Evolutionary conservation across 2,329 filamentous ascomycete species (phyloP), one percentile per base, ranked within the genome.

Genomic region (Curvularia eragrostidis): DNA sequence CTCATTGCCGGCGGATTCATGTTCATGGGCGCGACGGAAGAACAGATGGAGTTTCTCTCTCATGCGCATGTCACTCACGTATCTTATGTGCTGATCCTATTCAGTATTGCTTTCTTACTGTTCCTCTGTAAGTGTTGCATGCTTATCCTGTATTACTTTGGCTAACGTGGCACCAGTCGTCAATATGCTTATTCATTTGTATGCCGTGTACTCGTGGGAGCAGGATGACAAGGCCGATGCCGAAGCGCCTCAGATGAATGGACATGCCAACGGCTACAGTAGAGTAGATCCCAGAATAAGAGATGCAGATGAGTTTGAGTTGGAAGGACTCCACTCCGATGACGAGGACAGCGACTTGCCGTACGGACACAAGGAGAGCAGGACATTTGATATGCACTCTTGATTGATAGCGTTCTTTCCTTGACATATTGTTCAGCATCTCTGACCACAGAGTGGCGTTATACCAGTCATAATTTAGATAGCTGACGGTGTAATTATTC

Each of bases 21-120:
- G 39, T 99, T 99, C 80, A 96, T 98, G 93, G 91, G 92, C 30
- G 94, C 95, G 15, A 98, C 93, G 0, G 95, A 98, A 75, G 93
- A 99, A 79, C 95, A 98, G 78, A 97, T 98, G 91, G 72, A 82
- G 21, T 81, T 97, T 1, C 82, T 98, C 5, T 84, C 86, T 39
- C 81, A 86, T 38, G 89, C 91, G 0, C 84, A 88, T 58, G 88
- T 98, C 69, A 93, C 93, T 24, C 92, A 96, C 71, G 91, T 98
- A 41, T 89, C 93, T 5, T 99, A 98, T 76, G 87, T 98, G 39
- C 84, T 99, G 24, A 93, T 98, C 52, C 81, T 97, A 9, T 98
- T 90, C 83, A 96, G 91, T 69, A 82, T 97, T 50, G 89, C 94
- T 23, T 97, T 96, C 77, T 78, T 99, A 19, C 77, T 97, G 44